These are phyloP conservation scores for Pseudozyma sp. DNA, from an alignment of 1,284 basidiomycete genomes.

Conservation along the genomic window DNA sequence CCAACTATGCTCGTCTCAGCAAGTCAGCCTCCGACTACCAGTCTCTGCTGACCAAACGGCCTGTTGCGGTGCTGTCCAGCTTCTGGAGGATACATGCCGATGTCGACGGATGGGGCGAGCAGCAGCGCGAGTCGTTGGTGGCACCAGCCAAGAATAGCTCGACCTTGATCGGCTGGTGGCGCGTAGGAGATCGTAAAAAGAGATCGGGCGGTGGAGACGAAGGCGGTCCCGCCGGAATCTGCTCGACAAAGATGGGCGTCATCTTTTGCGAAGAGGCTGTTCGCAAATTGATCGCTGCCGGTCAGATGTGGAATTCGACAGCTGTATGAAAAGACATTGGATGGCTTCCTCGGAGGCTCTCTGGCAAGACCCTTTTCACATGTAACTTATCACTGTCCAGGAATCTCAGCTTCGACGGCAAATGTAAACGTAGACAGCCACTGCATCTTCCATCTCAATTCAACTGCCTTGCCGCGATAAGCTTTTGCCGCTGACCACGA, in stretches of 20 bases:
- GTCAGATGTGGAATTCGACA: constrained; percentile 40
- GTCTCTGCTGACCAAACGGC: constrained; percentile 29
- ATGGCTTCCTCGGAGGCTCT: background rate
- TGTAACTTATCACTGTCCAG: no score
- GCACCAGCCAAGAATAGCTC: constrained; percentile 33
- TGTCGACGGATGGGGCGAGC: constrained; percentile 48
- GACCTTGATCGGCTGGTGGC: constrained; percentile 59
- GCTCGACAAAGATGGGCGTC: constrained; percentile 47
- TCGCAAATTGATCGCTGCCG: constrained; percentile 50
- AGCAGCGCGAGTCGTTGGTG: constrained; percentile 39
- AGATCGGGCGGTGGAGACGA: constrained; percentile 46
- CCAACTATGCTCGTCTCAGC: constrained; percentile 36
- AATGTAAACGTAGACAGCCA: no score
- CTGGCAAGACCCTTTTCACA: background rate
- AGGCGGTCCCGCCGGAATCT: constrained; percentile 51
- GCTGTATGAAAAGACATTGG: background rate
- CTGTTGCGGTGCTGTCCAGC: constrained; percentile 51
- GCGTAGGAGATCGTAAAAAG: constrained; percentile 38
- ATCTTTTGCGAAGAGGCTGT: constrained; percentile 58
- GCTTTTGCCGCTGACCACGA: background rate
- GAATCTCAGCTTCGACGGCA: no score
- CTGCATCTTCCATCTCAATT: no score
- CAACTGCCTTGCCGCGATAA: no score
- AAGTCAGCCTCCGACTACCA: constrained; percentile 18
- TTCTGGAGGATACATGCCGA: constrained; percentile 59